Base-by-base conservation (phyloP, 352 stramenopile genomes). In the Thraustochytrium striatum region DNA sequence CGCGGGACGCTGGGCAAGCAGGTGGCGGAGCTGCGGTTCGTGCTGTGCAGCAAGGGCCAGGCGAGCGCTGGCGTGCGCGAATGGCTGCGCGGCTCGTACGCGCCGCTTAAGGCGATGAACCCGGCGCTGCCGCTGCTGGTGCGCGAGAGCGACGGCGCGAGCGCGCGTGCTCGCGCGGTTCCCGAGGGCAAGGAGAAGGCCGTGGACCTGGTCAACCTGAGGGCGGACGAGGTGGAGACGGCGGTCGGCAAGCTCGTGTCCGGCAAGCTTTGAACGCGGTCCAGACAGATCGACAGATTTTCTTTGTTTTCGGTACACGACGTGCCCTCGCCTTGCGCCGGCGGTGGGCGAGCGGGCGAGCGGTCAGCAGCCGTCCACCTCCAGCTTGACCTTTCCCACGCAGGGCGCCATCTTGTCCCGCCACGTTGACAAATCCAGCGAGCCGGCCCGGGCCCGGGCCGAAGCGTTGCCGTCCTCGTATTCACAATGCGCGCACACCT, bases 141-240 rank as follows among this genome's bases (percentile, higher is more conserved):
- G 43, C 65, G 65, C 50, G 65, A 75, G 65, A 55, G 65, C 65
- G 65, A 75, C 41, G 65, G 65, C 65, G 44, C 44, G 9, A 19
- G n/a, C 65, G 43, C 44, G 52, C n/a, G 52, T 75, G 1, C 65
- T 75, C 41, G 65, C 65, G 5, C 44, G 65, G 1, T 75, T 62
- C 36, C 65, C 44, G 44, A 62, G 44, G 65, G 65, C 50, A 75
- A 75, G 65, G 65, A 75, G 65, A 38, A 75, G 65, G 65, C 52
- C 44, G 52, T 75, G 21, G 52, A 38, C 65, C 41, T 75, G 33
- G 52, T 61, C 30, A 38, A 38, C 28, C 65, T 75, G 65, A 75
- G 65, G 41, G 65, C 65, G 33, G 61, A 75, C 41, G 65, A 75
- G 41, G 39, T 75, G 11, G 19, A 75, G 65, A 32, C 30, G 3